A percentile compares a stretch with the other conserved stretches of the same genome.
Evolutionary conservation across 306 rosid species (phyloP).

Genomic region (Gastrolobium villosum): DNA sequence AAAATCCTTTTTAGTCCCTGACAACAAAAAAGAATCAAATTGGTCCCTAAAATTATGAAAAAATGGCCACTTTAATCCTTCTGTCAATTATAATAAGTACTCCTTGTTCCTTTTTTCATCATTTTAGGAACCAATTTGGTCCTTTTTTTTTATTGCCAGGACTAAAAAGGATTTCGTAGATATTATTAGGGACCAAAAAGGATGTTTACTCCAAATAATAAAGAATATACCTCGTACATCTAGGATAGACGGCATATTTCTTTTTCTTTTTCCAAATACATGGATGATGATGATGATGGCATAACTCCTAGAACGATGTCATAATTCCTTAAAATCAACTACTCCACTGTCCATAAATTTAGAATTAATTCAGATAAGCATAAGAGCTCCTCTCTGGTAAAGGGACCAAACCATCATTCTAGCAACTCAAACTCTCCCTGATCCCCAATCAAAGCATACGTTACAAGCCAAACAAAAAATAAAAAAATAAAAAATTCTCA

Average conservation of each 20-base stretch:
- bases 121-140: too few species aligned
- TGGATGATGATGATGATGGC: conserved; percentile 35
- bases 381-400: conserved; percentile 16
- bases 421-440: conserved; percentile 32
- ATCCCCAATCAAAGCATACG: conserved; percentile 48
- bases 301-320: conserved; percentile 26
- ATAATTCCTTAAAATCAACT: conserved; percentile 37
- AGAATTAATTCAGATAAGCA: conserved; percentile 46
- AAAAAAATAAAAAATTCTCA: conserved; percentile 36
- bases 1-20: too few species aligned
- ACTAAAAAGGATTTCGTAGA: too few species aligned
- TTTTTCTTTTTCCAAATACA: conserved; percentile 13
- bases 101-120: too few species aligned
- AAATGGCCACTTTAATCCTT: too few species aligned
- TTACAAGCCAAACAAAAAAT: conserved; percentile 42
- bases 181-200: too few species aligned
- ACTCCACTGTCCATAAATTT: conserved; percentile 26
- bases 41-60: too few species aligned
- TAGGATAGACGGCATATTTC: conserved; percentile 15
- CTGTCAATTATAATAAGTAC: too few species aligned
- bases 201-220: too few species aligned
- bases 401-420: conserved; percentile 30
- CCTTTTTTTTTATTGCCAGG: too few species aligned
- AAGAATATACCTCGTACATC: conserved; percentile 27
- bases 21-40: too few species aligned